Evolutionary conservation across 176 grass and related monocot genomes (phyloP), one percentile per base, ranked within the genome.

Genomic region (Avena atlantica): DNA sequence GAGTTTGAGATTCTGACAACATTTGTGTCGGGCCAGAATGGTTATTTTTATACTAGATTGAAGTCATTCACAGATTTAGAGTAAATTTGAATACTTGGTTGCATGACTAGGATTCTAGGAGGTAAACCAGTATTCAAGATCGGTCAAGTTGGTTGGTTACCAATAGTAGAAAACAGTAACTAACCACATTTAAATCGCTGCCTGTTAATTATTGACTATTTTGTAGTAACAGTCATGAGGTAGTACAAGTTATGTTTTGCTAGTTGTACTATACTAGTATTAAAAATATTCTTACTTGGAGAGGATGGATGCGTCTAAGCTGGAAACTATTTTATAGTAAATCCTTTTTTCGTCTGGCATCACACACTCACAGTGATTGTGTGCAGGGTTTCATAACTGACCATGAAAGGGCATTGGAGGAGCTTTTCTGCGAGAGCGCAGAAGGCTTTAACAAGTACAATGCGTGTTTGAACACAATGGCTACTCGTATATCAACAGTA

Each of bases 331-430:
- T 79, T 50, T 59, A 79, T 52, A 8, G 48, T 76, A 76, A 31
- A 52, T 73, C 85, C 42, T 86, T 78, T 8, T 86, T 78, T 8
- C 80, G 5, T 84, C 59, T 76, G 48, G 67, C 55, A 62, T 81
- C 12, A 44, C 12, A 52, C 51, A 83, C 24, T 76, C 34, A 78
- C 63, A 14, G 58, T 84, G 70, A 68, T 85, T 66, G 53, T 55
- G 8, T 88, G 51, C 83, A 98, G 96, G 96, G 93, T 85, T 98
- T 98, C 85, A 77, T 88, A 82, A 98, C 96, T 68, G 96, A 95
- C 79, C 96, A 98, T 53, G 96, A 98, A 78, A 98, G 90, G 78
- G 96, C 96, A 45, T 80, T 98, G 88, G 96, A 98, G 88, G 96
- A 98, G 92, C 82, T 98, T 88, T 98, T 98, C 86, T 91, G 90